Base-by-base conservation (phyloP, 352 stramenopile species). In the Globisporangium perplexum region DNA sequence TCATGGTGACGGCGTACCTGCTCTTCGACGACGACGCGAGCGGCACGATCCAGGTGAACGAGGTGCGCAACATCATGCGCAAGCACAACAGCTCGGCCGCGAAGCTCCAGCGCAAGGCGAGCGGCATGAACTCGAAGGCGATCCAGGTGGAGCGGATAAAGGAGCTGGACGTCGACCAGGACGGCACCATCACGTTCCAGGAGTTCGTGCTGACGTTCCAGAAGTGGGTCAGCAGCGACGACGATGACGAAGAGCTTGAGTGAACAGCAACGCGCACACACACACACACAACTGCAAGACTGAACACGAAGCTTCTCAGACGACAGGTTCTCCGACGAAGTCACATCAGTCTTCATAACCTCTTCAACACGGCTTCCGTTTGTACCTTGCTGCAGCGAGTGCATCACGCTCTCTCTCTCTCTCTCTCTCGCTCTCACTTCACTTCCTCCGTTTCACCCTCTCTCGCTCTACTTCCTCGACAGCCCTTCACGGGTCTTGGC, bases 191-290 rank as follows among this genome's bases (percentile, higher is more conserved):
- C 68, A 95, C 85, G 22, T 95, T 93, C 55, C 81, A 93, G 57
- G 86, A 96, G 56, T 96, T 96, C 45, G 71, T 96, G 30, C 71
- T 92, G 36, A 92, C 86, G 26, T 95, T 95, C 50, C 79, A 93
- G 54, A 86, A 82, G 30, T 96, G 86, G 86, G 81, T 90, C 47
- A 81, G 80, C 28, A 72, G 69, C 14, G 82, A 93, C 28, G 76
- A 88, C 14, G 41, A 61, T n/a, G 59, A 61, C 14, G 52, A 71
- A 14, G 47, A 31, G 28, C 10, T 31, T 8, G 28, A 31, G 28
- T 38, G 33, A 31, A 8, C 28, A 31, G 28, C 28, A 8, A 31
- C 6, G 33, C 33, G 8, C 10, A 38, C 33, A 38, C 33, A 31
- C 10, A 31, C 4, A 6, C 7, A 6, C 7, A 31, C 6, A 31